Base-by-base conservation (phyloP, 192 early-diverging fungal genomes). In the Coemansia sp. region DNA sequence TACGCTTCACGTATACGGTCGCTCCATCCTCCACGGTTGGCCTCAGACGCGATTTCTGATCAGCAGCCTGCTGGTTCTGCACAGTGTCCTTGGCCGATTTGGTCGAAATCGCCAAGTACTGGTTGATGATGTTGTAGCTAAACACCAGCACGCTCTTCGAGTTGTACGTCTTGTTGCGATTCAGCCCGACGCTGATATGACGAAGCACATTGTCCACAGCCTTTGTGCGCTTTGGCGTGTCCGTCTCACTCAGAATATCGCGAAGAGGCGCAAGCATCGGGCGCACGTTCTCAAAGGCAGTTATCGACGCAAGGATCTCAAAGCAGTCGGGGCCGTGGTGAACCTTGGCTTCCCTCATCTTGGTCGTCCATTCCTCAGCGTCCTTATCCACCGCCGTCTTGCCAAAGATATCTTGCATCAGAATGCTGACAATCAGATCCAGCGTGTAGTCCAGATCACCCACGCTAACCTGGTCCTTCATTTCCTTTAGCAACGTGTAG, bases 321-420 rank as follows among this genome's bases (percentile, higher is more conserved):
- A 98, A 92, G 16, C 94, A 89, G 52, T 95, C 94, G 49, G 89
- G 91, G 70, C 91, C 91, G 59, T 93, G 92, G 33, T 87, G 89
- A 7, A 89, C 87, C 67, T 92, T 93, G 62, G 93, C 94, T 72
- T 99, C 98, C 66, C 90, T 91, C 68, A 92, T 92, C 76, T 95
- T 98, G 26, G 89, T 89, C 15, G 87, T 90, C 69, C 96, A 91
- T 64, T 95, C 98, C 66, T 92, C 88, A 0, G 91, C 87, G 62
- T 98, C 93, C 69, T 95, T 92, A 67, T 99, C 98, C 66, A 89
- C 84, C 33, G 90, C 94, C 26, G 89, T 80, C 36, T 90, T 85
- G 4, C 98, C 98, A 88, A 99, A 99, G 35, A 99, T 88, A 71
- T 99, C 98, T 68, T 92, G 88, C 7, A 93, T 75, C 18, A 95